Percentiles rank a stretch among this genome's conserved stretches.
Conservation (phyloP, 2,329 filamentous ascomycete species). For the Sporothrix brasiliensis region DNA sequence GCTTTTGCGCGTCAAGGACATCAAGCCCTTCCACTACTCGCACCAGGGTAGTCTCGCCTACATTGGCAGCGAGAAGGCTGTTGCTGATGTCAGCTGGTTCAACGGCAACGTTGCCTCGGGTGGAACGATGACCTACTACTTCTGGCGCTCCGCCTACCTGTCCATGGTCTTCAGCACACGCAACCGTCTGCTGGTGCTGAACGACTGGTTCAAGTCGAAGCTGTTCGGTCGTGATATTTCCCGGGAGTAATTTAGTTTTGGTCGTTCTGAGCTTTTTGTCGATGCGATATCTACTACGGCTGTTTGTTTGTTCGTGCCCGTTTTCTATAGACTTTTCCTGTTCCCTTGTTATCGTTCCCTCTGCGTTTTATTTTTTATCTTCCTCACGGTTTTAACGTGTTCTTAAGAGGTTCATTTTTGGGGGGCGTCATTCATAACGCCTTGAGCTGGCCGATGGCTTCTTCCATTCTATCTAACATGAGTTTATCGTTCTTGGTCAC, state of each 20-base stretch:
- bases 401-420: neutral
- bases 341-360: constrained; percentile 2
- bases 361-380: neutral
- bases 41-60: constrained; percentile 97
- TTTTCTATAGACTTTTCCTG: constrained; percentile 14
- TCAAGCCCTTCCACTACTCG: constrained; percentile 97
- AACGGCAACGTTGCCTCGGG: constrained; percentile 94
- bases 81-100: constrained; percentile 96
- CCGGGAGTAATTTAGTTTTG: constrained; percentile 61
- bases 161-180: constrained; percentile 99
- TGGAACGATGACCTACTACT: constrained; percentile 92
- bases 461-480: constrained; percentile 11
- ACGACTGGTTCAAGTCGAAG: constrained; percentile 98
- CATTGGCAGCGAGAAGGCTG: constrained; percentile 94
- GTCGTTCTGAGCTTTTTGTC: neutral
- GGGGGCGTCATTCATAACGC: constrained; percentile 21
- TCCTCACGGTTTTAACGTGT: neutral
- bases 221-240: constrained; percentile 94
- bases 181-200: constrained; percentile 87
- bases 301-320: neutral
- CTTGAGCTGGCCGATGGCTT: constrained; percentile 20
- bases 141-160: constrained; percentile 97
- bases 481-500: constrained; percentile 12
- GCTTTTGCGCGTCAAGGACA: constrained; percentile 85
- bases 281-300: neutral